Conservation (phyloP, 192 early-diverging fungal species). For the Chytriomyces hyalinus region DNA sequence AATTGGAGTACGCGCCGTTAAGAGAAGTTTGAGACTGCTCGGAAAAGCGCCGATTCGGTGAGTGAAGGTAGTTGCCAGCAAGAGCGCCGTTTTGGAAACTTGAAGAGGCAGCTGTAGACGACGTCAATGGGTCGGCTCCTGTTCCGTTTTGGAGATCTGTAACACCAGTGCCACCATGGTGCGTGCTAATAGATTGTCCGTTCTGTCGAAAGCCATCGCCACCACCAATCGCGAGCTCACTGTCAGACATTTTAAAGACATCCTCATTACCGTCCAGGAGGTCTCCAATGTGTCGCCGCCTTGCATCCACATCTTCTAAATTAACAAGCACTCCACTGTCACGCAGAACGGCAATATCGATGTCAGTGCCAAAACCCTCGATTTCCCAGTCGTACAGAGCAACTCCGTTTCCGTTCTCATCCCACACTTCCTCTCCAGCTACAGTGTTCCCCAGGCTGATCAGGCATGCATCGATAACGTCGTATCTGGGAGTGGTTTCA, state of each 20-base stretch:
- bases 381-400: slow-evolving; percentile 31
- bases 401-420: slow-evolving; percentile 31
- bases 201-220: neutral
- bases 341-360: slow-evolving; percentile 17
- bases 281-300: slow-evolving; percentile 13
- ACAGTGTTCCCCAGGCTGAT: slow-evolving; percentile 8
- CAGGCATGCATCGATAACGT: slow-evolving; percentile 20
- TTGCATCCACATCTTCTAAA: slow-evolving; percentile 23
- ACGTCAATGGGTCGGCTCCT: slow-evolving; percentile 14
- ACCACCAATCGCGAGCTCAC: neutral
- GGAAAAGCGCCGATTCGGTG: slow-evolving; percentile 19
- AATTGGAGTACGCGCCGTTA: slow-evolving; percentile 5
- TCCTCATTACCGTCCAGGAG: slow-evolving; percentile 15
- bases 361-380: slow-evolving; percentile 12
- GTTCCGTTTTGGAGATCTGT: slow-evolving; percentile 4
- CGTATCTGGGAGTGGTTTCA: slow-evolving; percentile 17
- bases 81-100: neutral
- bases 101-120: slow-evolving; percentile 23
- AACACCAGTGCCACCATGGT: neutral
- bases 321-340: neutral
- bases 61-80: neutral
- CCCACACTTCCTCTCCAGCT: slow-evolving; percentile 16
- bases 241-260: slow-evolving; percentile 22
- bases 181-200: neutral
- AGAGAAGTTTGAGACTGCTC: slow-evolving; percentile 8